These are phyloP conservation scores for Purshia tridentata DNA, from an alignment of 306 rosid genomes.

Conservation along the genomic window DNA sequence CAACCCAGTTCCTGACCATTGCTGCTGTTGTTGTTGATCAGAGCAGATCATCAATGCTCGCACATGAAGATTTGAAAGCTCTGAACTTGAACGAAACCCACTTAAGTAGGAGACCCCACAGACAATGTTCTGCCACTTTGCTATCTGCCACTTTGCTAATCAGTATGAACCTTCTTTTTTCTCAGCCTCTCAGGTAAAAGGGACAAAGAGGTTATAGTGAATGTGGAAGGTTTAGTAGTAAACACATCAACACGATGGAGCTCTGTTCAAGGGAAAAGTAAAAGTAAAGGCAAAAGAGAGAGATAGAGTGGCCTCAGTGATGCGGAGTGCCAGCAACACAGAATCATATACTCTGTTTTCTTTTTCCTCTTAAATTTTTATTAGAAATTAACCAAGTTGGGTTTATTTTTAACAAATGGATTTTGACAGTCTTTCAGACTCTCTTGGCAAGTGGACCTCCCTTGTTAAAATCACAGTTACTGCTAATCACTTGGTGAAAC, in stretches of 20 bases:
- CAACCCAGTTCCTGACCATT: slow-evolving; percentile 50
- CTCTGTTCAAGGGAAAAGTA: slow-evolving; percentile 15
- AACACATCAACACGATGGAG: slow-evolving; percentile 7
- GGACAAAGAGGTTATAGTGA: slow-evolving; percentile 33
- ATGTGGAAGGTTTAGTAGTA: slow-evolving; percentile 31
- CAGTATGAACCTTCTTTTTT: slow-evolving; percentile 34
- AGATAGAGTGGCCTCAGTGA: slow-evolving; percentile 9
- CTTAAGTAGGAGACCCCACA: slow-evolving; percentile 41
- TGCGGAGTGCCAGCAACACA: slow-evolving; percentile 20
- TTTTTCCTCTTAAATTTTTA: slow-evolving; percentile 16
- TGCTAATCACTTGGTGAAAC: not conserved
- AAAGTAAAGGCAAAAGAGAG: slow-evolving; percentile 22
- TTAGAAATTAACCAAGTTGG: slow-evolving; percentile 1
- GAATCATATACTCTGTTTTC: slow-evolving; percentile 37
- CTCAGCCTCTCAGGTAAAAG: slow-evolving; percentile 37
- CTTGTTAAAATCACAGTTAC: not conserved
- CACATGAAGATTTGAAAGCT: slow-evolving; percentile 32
- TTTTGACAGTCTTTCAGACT: not conserved
- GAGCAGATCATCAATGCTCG: slow-evolving; percentile 27
- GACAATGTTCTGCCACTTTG: slow-evolving; percentile 12
- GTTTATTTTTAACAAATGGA: slow-evolving; percentile 4
- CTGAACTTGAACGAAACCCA: slow-evolving; percentile 37
- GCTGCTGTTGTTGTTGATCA: slow-evolving; percentile 28
- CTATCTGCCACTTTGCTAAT: slow-evolving; percentile 30
- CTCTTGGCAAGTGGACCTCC: slow-evolving; percentile 1